Conservation (phyloP, 2,329 filamentous ascomycete genomes). For the Fusarium buharicum region DNA sequence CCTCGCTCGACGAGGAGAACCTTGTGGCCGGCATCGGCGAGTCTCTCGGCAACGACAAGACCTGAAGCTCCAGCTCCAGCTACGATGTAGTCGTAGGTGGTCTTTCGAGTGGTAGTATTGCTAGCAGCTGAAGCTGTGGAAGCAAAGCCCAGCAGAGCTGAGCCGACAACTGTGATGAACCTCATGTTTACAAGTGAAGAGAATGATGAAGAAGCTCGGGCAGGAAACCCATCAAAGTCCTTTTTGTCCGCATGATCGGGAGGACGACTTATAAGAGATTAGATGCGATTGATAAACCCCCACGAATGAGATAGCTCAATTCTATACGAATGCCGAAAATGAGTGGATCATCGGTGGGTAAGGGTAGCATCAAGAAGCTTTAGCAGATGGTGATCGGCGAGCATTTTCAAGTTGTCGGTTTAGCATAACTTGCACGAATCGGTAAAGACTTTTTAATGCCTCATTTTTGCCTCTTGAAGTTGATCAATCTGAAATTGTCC, state of each 20-base stretch:
- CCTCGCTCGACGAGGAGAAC: conserved; percentile 71
- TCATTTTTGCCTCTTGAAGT: neutral
- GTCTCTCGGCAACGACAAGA: conserved; percentile 48
- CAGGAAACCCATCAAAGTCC: neutral
- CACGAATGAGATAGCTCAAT: conserved; percentile 14
- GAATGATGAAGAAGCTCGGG: neutral
- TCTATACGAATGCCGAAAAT: conserved; percentile 15
- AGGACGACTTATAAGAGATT: conserved; percentile 25
- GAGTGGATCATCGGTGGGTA: conserved; percentile 32
- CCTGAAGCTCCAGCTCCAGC: conserved; percentile 41
- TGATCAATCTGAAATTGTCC: neutral
- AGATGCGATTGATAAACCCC: conserved; percentile 42
- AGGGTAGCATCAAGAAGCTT: conserved; percentile 21
- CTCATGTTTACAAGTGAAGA: conserved; percentile 20
- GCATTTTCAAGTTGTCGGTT: neutral
- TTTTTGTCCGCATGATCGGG: conserved; percentile 3
- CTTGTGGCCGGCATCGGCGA: conserved; percentile 70
- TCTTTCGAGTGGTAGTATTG: conserved; percentile 17
- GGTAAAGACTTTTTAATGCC: conserved; percentile 4
- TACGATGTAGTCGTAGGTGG: conserved; percentile 39
- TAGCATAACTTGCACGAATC: neutral
- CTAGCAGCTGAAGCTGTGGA: conserved; percentile 15
- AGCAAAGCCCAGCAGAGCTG: conserved; percentile 26
- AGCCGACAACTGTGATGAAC: conserved; percentile 15
- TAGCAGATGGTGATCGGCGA: conserved; percentile 21